Conservation (phyloP, 1,284 basidiomycete species). For the Pterulicium gracile region DNA sequence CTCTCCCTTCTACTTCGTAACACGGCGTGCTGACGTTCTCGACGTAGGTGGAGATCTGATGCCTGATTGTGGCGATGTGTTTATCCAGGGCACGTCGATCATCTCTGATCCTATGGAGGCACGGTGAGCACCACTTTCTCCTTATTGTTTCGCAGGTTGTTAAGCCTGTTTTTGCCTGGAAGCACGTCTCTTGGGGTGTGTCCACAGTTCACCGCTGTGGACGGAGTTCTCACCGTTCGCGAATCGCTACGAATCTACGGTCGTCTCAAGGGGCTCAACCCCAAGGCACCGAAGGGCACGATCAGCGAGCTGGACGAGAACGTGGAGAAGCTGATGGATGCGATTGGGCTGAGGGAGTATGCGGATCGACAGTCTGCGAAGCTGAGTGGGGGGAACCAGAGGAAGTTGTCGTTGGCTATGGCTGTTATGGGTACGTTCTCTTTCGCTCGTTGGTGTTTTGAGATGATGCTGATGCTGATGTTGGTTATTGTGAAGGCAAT, state of each 20-base stretch:
- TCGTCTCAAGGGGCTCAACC: conserved; percentile 51
- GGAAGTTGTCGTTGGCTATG: conserved; percentile 40
- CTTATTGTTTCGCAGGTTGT: no score
- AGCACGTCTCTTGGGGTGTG: conserved; percentile 55
- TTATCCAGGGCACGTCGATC: conserved; percentile 55
- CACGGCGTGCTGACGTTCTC: not conserved
- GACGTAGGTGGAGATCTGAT: conserved; percentile 45
- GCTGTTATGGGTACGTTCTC: conserved; percentile 32
- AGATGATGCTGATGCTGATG: conserved; percentile 1
- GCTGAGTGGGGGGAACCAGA: conserved; percentile 61
- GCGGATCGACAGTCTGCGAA: conserved; percentile 62
- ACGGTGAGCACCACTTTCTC: no score
- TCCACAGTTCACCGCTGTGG: conserved; percentile 78
- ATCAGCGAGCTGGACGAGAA: conserved; percentile 41
- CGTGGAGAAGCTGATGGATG: conserved; percentile 46
- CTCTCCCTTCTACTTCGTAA: not conserved
- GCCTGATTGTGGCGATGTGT: conserved; percentile 55
- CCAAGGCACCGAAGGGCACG: conserved; percentile 10
- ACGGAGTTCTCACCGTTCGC: conserved; percentile 63
- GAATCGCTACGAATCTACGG: conserved; percentile 66
- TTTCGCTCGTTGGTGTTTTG: conserved; percentile 2
- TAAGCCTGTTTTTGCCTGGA: no score
- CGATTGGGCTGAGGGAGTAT: conserved; percentile 50
- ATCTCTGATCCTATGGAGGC: conserved; percentile 48
- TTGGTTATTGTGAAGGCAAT: conserved; percentile 33